phyloP scores from a whole-genome alignment of 2,329 filamentous ascomycete genomes.

The Tolypocladium ophioglossoides region DNA sequence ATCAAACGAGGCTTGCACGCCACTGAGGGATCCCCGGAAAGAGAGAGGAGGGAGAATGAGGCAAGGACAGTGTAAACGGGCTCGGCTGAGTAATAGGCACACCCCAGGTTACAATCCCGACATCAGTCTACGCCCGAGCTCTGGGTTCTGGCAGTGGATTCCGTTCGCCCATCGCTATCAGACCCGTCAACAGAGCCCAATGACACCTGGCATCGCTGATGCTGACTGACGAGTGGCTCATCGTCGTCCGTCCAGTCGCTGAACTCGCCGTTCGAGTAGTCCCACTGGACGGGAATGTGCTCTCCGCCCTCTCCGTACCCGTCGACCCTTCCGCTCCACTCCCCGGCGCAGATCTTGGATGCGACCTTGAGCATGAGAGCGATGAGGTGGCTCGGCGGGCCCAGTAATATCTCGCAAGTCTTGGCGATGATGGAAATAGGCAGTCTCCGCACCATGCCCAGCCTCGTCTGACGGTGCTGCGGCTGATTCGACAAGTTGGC shows the following conservation, averaged over 20 bases:
- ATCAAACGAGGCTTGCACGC: background rate
- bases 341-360: constrained; percentile 56
- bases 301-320: constrained; percentile 43
- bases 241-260: constrained; percentile 46
- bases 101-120: background rate
- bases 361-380: constrained; percentile 74
- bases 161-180: background rate
- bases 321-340: constrained; percentile 50
- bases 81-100: background rate
- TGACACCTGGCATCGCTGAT: background rate
- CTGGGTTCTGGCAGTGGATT: background rate
- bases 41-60: background rate
- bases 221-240: background rate
- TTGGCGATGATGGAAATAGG: constrained; percentile 58
- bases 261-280: constrained; percentile 46
- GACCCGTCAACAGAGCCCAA: background rate
- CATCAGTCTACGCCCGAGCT: background rate
- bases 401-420: constrained; percentile 65
- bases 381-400: constrained; percentile 71
- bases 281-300: constrained; percentile 48
- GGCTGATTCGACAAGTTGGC: background rate
- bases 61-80: background rate
- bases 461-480: background rate
- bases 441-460: constrained; percentile 6
- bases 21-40: background rate